Evolutionary conservation across 768 basidiomycete genomes (phyloP).

Genomic region (Suillus tomentosus): DNA sequence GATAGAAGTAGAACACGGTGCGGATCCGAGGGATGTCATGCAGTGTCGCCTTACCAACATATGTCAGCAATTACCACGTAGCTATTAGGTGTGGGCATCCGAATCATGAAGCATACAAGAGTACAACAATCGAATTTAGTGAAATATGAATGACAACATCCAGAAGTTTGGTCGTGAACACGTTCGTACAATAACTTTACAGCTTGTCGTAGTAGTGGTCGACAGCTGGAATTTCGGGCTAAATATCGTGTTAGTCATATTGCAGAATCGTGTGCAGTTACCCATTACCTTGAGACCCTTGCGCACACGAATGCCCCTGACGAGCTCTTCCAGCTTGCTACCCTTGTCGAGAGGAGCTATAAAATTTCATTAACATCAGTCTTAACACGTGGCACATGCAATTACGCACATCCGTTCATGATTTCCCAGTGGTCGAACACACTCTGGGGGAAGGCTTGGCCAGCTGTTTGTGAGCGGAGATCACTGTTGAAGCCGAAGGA

Average conservation of each 20-base stretch:
- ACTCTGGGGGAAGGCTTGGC: conserved; percentile 97
- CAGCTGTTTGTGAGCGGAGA: conserved; percentile 87
- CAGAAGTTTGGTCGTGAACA: conserved; percentile 15
- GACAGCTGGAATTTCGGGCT: conserved; percentile 87
- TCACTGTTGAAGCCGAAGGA: conserved; percentile 98
- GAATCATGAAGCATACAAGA: conserved; percentile 11
- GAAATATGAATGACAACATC: conserved; percentile 19
- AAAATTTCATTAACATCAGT: conserved; percentile 14
- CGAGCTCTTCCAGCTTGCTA: conserved; percentile 86
- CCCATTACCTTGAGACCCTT: conserved; percentile 88
- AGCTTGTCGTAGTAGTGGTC: conserved; percentile 95
- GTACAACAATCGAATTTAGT: conserved; percentile 17
- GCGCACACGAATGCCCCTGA: conserved; percentile 78
- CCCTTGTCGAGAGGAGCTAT: conserved; percentile 86
- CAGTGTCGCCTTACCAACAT: not conserved
- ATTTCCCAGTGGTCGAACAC: conserved; percentile 94
- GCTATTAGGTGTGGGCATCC: not conserved
- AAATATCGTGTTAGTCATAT: conserved; percentile 13
- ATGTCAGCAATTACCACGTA: not conserved
- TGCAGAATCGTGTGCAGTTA: not conserved
- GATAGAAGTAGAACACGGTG: not conserved
- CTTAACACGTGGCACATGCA: not conserved
- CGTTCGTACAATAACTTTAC: conserved; percentile 38
- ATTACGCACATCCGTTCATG: conserved; percentile 75
- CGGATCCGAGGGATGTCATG: not conserved